These are phyloP conservation scores for Suillus paluster DNA, from an alignment of 768 basidiomycete genomes.

Conservation along the genomic window DNA sequence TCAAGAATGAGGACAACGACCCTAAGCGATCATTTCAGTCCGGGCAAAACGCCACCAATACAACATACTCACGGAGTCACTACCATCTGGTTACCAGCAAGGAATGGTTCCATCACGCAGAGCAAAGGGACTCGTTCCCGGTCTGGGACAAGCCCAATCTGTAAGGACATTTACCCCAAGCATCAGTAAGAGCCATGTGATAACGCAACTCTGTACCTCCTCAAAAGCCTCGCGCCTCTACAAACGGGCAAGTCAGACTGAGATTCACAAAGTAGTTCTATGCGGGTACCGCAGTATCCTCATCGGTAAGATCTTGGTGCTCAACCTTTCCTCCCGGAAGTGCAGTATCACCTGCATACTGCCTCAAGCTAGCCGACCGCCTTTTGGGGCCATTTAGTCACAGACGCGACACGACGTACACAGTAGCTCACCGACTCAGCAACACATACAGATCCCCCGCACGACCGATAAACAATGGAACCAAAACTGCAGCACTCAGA, in stretches of 20 bases:
- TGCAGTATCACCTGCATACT: constrained; percentile 88
- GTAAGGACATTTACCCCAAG: constrained; percentile 10
- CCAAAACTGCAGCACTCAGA: constrained; percentile 74
- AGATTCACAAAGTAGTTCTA: background rate
- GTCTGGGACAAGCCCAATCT: constrained; percentile 87
- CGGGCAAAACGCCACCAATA: background rate
- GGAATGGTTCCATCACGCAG: constrained; percentile 79
- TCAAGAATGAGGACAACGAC: constrained; percentile 88
- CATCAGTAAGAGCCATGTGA: background rate
- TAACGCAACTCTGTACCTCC: constrained; percentile 55
- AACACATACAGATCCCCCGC: constrained; percentile 85
- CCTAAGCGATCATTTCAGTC: constrained; percentile 40
- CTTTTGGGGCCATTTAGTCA: constrained; percentile 41
- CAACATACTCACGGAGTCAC: constrained; percentile 76
- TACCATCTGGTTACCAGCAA: constrained; percentile 70
- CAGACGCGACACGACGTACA: background rate
- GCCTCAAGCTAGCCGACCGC: constrained; percentile 69
- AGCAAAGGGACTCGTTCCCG: constrained; percentile 70
- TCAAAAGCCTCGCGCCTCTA: constrained; percentile 90
- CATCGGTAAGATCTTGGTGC: constrained; percentile 62
- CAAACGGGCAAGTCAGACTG: background rate
- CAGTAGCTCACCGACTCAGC: constrained; percentile 68
- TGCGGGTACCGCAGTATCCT: constrained; percentile 77
- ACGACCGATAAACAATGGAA: constrained; percentile 85
- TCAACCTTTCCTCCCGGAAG: constrained; percentile 88